Percentiles rank a stretch among this genome's conserved stretches.
phyloP scores from a whole-genome alignment of 495 filamentous ascomycete species.

The Cercophora sp. region DNA sequence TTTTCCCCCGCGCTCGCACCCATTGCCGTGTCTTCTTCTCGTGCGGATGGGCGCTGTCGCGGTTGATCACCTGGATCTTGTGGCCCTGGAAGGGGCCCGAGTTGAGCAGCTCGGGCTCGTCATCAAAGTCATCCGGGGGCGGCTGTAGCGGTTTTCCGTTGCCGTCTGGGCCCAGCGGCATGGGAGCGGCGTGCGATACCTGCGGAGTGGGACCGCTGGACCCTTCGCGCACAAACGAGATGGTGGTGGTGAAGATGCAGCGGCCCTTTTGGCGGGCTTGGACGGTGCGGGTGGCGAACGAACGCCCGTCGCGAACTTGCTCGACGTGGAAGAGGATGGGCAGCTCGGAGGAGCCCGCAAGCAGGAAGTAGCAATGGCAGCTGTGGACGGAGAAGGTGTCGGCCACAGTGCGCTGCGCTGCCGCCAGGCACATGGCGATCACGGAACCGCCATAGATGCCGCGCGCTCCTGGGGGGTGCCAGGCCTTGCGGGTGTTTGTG shows the following conservation, averaged over 20 bases:
- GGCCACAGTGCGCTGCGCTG: constrained; percentile 82
- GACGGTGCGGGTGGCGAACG: constrained; percentile 90
- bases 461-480: constrained; percentile 86
- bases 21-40: constrained; percentile 72
- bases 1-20: constrained; percentile 70
- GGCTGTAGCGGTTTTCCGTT: constrained; percentile 22
- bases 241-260: constrained; percentile 90
- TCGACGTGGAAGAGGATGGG: constrained; percentile 91
- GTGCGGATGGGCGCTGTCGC: constrained; percentile 41
- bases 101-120: constrained; percentile 31
- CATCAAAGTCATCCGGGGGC: constrained; percentile 36
- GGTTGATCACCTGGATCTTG: constrained; percentile 49
- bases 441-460: constrained; percentile 91
- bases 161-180: constrained; percentile 47
- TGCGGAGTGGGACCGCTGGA: constrained; percentile 53
- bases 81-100: constrained; percentile 50
- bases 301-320: constrained; percentile 82
- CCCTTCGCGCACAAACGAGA: constrained; percentile 75
- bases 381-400: constrained; percentile 77
- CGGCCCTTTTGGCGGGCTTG: constrained; percentile 87
- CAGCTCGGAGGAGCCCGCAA: constrained; percentile 77
- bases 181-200: constrained; percentile 56
- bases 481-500: constrained; percentile 85
- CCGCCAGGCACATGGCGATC: constrained; percentile 86
- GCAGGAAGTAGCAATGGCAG: constrained; percentile 99